phyloP scores from a whole-genome alignment of 2,329 filamentous ascomycete species.

The Colletotrichum falcatum region DNA sequence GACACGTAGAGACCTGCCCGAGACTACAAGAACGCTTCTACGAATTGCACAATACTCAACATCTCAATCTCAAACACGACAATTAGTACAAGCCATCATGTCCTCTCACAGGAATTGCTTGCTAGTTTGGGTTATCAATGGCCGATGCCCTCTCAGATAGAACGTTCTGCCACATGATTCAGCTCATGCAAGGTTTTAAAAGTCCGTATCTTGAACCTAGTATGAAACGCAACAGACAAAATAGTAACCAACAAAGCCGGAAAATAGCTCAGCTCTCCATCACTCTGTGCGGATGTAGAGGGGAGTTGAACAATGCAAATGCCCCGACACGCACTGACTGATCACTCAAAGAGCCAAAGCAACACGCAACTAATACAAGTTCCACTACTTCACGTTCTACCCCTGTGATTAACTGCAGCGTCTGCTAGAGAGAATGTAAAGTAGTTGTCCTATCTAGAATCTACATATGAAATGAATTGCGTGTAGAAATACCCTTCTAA shows the following conservation, averaged over 20 bases:
- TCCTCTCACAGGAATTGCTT: no score
- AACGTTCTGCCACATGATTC: neutral
- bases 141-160: neutral
- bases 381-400: no score
- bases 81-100: neutral
- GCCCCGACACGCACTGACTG: neutral
- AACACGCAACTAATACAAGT: no score
- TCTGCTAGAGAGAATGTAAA: no score
- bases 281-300: no score
- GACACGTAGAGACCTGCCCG: neutral
- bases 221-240: neutral
- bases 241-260: neutral
- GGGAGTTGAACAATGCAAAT: no score
- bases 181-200: neutral
- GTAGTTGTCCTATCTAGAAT: no score
- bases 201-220: neutral
- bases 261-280: neutral
- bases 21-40: neutral
- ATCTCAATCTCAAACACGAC: conserved; percentile 17
- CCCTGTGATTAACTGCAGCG: no score
- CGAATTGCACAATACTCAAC: neutral
- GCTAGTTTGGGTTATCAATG: neutral
- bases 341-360: no score
- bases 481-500: no score
- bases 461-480: no score